These are phyloP conservation scores for Talaromyces sp. DNA, from an alignment of 2,329 filamentous ascomycete species.

Conservation along the genomic window DNA sequence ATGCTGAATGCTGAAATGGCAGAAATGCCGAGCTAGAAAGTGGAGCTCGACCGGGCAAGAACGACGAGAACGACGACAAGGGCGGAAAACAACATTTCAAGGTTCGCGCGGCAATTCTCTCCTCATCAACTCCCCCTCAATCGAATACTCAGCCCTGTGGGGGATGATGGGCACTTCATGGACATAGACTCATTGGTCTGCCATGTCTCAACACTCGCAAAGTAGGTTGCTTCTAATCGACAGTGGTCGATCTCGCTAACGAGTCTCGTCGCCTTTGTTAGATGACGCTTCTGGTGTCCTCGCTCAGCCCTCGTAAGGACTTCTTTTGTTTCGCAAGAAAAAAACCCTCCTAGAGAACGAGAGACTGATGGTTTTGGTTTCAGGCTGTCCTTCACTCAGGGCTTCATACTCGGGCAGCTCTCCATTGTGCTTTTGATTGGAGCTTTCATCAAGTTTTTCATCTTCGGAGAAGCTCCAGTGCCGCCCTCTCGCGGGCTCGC, in stretches of 20 bases:
- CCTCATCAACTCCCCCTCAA: not conserved
- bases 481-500: slow-evolving; percentile 73
- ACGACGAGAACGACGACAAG: not conserved
- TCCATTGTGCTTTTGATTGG: slow-evolving; percentile 87
- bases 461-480: slow-evolving; percentile 89
- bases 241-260: not conserved
- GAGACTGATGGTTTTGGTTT: not conserved
- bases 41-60: not conserved
- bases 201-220: slow-evolving; percentile 16
- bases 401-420: slow-evolving; percentile 86
- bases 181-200: slow-evolving; percentile 11
- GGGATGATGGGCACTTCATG: slow-evolving; percentile 13
- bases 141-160: slow-evolving; percentile 1
- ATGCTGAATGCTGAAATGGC: not conserved
- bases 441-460: slow-evolving; percentile 99
- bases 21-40: not conserved
- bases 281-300: slow-evolving; percentile 14
- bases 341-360: not conserved
- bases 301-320: slow-evolving; percentile 15
- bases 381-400: slow-evolving; percentile 87
- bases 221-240: slow-evolving; percentile 9
- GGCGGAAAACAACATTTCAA: not conserved
- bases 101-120: not conserved
- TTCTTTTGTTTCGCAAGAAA: not conserved
- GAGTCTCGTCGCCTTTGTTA: not conserved